These are phyloP conservation scores for Yamadazyma blattariae DNA, from an alignment of 1,139 yeast genomes.

Conservation along the genomic window DNA sequence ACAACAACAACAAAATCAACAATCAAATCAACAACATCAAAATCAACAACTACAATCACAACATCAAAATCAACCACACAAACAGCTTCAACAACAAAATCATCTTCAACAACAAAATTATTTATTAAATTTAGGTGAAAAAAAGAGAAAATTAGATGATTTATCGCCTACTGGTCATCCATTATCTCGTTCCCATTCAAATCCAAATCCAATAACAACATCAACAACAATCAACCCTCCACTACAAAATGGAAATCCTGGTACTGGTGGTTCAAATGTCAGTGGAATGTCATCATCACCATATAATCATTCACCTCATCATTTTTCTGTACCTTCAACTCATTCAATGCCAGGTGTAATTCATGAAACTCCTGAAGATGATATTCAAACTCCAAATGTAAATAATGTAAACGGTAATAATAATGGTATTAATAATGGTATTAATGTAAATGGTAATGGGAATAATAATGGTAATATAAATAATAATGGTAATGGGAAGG, in stretches of 20 bases:
- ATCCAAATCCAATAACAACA: background rate
- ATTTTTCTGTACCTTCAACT: background rate
- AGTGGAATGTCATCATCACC: background rate
- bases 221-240: background rate
- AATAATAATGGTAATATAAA: no score
- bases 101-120: constrained; percentile 33
- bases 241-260: background rate
- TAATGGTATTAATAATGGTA: no score
- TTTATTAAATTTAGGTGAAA: constrained; percentile 52
- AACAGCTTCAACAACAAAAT: background rate
- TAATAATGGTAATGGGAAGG: no score
- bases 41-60: no score
- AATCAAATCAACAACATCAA: background rate
- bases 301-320: no score
- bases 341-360: background rate
- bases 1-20: background rate
- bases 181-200: constrained; percentile 1
- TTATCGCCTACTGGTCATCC: constrained; percentile 5
- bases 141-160: constrained; percentile 6
- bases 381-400: no score
- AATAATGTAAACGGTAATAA: no score
- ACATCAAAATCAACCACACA: constrained; percentile 1
- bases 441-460: no score
- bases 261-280: no score
- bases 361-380: background rate